Percentiles rank a stretch among this genome's conserved stretches.
phyloP scores from a whole-genome alignment of 148 eudicot species.

The Persicaria tinctoria region DNA sequence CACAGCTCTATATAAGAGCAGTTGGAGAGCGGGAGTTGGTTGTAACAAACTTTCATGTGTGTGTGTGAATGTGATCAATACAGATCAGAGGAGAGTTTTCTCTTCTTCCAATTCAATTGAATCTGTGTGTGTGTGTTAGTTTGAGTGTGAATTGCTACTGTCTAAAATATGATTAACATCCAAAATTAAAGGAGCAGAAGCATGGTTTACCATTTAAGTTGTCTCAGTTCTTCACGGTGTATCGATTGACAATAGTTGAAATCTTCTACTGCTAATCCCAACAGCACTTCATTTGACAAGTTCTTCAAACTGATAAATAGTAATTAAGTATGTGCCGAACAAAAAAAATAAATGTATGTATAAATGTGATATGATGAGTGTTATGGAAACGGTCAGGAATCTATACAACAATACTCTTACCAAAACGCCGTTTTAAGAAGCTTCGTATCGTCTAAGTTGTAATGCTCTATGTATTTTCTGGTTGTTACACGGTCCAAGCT shows the following conservation, averaged over 20 bases:
- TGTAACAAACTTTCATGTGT: too few species aligned
- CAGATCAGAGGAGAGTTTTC: too few species aligned
- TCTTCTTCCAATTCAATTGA: too few species aligned
- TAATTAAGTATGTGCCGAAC: too few species aligned
- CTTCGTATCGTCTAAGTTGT: conserved; percentile 35
- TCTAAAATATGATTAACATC: too few species aligned
- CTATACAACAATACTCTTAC: conserved; percentile 22
- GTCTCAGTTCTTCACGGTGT: conserved; percentile 52
- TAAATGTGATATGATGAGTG: not conserved
- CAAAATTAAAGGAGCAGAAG: not conserved
- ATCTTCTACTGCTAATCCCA: conserved; percentile 59
- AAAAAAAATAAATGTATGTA: too few species aligned
- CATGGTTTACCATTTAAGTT: conserved; percentile 71
- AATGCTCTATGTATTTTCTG: conserved; percentile 46
- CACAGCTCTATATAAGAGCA: too few species aligned
- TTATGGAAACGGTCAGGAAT: not conserved
- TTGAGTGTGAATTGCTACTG: too few species aligned
- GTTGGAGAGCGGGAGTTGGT: too few species aligned
- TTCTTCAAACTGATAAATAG: conserved; percentile 38
- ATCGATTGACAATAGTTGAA: conserved; percentile 60
- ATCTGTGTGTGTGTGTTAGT: too few species aligned
- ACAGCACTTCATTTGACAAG: conserved; percentile 37
- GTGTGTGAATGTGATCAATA: too few species aligned
- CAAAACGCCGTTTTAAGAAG: conserved; percentile 55
- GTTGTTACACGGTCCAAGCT: conserved; percentile 49